Evolutionary conservation across 768 basidiomycete species (phyloP).

Genomic region (Tephrocybe sp.): DNA sequence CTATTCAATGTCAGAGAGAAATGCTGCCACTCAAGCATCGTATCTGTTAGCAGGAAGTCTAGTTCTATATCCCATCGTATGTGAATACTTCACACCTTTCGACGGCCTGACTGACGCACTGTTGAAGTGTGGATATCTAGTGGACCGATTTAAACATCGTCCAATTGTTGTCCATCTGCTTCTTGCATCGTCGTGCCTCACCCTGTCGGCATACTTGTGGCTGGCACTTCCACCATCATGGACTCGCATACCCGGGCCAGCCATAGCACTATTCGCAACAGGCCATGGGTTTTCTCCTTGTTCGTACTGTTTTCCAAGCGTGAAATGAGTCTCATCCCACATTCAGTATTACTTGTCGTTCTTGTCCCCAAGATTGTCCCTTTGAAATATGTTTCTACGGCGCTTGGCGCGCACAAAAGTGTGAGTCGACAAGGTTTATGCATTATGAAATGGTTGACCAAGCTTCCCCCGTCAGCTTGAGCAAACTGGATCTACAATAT

Average conservation of each 20-base stretch:
- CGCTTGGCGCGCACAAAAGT: constrained; percentile 75
- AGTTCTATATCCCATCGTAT: constrained; percentile 65
- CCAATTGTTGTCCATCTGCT: constrained; percentile 59
- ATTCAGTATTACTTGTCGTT: constrained; percentile 65
- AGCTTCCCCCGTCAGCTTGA: constrained; percentile 48
- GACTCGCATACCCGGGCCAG: constrained; percentile 61
- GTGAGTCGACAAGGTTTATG: constrained; percentile 36
- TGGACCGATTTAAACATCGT: constrained; percentile 57
- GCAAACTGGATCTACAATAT: constrained; percentile 69
- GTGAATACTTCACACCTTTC: constrained; percentile 17
- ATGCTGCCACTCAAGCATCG: constrained; percentile 63
- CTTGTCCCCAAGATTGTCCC: constrained; percentile 73
- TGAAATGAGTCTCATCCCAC: constrained; percentile 4
- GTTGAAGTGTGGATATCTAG: constrained; percentile 58
- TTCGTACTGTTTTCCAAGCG: constrained; percentile 28
- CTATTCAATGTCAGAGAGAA: constrained; percentile 55
- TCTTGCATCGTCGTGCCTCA: constrained; percentile 54
- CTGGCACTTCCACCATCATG: constrained; percentile 54
- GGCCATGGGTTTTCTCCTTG: constrained; percentile 75
- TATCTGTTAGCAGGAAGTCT: constrained; percentile 71
- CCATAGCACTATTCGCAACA: constrained; percentile 56
- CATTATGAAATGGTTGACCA: not conserved
- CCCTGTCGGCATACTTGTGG: constrained; percentile 64
- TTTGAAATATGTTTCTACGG: constrained; percentile 72
- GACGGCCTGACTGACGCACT: not conserved